Base-by-base conservation (phyloP, 768 basidiomycete genomes). In the Macrolepiota dolichaula region DNA sequence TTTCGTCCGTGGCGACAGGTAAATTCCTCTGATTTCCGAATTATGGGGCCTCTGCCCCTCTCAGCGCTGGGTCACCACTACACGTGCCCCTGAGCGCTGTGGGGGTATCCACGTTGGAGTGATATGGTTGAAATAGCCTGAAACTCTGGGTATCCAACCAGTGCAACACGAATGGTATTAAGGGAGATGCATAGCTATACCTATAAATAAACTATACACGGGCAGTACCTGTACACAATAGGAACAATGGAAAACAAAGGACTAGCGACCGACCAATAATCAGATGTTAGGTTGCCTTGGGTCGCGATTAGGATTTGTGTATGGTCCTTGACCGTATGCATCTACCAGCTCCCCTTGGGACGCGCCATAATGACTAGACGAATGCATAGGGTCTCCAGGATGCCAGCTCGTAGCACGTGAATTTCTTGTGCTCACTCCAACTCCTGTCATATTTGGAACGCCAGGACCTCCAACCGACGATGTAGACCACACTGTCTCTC, bases 381-480 rank as follows among this genome's bases (percentile, higher is more conserved):
- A 35, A 27, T 52, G 50, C 24, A 10, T 22, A 51, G 49, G 58
- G 24, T 59, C 58, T 12, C 53, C 59, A 22, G 42, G 52, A 19
- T 50, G 59, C 38, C 47, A 55, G 29, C 59, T 61, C 13, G 40
- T 38, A 2, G 24, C 52, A 29, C 46, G 52, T 17, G 59, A 61
- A 42, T 55, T 61, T 35, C 59, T 54, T 19, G 47, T 46, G 13
- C 59, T 61, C n/a, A 51, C 53, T 17, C 59, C 59, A 38, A 61
- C 36, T 24, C 59, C 59, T 12, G 59, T 61, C 59, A 61, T 61
- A 22, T 61, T 61, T 17, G 29, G 59, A 55, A 61, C 11, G 17
- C 59, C 59, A 11, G 59, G 59, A 13, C 59, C 59, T 15, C 59
- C 59, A 24, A 61, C 59, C 15, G 59, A 61, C 32, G 35, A 36